Conservation (phyloP, 2,329 filamentous ascomycete species). For the Talaromyces sp. region DNA sequence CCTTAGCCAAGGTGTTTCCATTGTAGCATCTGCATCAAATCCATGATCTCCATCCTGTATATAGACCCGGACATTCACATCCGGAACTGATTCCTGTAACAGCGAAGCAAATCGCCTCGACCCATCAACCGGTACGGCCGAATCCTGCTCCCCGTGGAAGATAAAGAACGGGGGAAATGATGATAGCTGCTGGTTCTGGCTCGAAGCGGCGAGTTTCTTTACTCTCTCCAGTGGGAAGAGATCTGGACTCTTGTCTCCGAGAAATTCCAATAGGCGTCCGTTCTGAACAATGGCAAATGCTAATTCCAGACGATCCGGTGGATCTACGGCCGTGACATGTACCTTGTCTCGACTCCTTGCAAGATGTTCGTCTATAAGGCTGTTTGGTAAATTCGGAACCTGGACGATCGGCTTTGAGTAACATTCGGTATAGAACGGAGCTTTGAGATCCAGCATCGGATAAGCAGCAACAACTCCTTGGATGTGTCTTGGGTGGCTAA, state of each 20-base stretch:
- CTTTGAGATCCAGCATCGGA: conserved; percentile 32
- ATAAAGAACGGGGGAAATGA: too few species aligned
- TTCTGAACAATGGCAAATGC: conserved; percentile 24
- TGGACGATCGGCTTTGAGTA: conserved; percentile 19
- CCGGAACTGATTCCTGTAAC: conserved; percentile 26
- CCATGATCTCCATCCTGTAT: conserved; percentile 37
- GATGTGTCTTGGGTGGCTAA: conserved; percentile 31
- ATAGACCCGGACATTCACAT: conserved; percentile 27
- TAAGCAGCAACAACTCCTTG: conserved; percentile 33
- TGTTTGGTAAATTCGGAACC: background rate
- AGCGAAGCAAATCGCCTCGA: conserved; percentile 31
- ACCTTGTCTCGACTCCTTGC: conserved; percentile 16
- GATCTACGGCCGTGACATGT: background rate
- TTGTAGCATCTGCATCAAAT: conserved; percentile 29
- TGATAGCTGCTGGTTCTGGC: too few species aligned
- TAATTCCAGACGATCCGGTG: conserved; percentile 19
- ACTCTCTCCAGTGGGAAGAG: too few species aligned
- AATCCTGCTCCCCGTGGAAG: conserved; percentile 36
- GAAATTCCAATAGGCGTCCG: conserved; percentile 11
- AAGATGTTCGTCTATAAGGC: background rate
- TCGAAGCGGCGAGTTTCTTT: too few species aligned
- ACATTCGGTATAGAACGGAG: conserved; percentile 20
- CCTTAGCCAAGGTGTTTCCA: conserved; percentile 4
- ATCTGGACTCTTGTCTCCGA: too few species aligned
- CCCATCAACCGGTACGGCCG: conserved; percentile 30